A percentile compares a stretch with the other conserved stretches of the same genome.
These are phyloP conservation scores for Lichtheimia hyalospora DNA, from an alignment of 371 early-diverging fungal genomes.

Conservation along the genomic window DNA sequence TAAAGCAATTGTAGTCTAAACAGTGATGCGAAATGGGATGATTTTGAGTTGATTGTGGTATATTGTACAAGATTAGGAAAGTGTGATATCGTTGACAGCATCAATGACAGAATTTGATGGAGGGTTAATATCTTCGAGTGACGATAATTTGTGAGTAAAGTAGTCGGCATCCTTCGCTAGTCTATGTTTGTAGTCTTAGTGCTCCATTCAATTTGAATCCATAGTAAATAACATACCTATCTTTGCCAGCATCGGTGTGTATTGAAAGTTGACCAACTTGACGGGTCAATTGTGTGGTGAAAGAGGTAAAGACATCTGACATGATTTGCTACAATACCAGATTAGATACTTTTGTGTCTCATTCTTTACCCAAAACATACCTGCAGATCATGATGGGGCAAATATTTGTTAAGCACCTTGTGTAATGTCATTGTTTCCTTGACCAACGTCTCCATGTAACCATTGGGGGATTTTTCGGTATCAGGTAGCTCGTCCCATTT, in stretches of 20 bases:
- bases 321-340: constrained; percentile 52
- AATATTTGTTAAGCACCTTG: constrained; percentile 80
- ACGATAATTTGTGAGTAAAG: constrained; percentile 63
- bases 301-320: constrained; percentile 73
- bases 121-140: constrained; percentile 71
- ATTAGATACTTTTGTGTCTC: neutral
- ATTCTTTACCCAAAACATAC: constrained; percentile 29
- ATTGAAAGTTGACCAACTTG: constrained; percentile 68
- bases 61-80: neutral
- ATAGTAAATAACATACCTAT: constrained; percentile 37
- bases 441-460: constrained; percentile 81
- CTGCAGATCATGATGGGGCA: constrained; percentile 68
- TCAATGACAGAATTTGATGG: constrained; percentile 78
- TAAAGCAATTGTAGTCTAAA: constrained; percentile 1
- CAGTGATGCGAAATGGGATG: neutral
- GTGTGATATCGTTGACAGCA: constrained; percentile 41
- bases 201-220: neutral
- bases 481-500: constrained; percentile 72
- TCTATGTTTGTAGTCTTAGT: constrained; percentile 29
- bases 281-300: constrained; percentile 72
- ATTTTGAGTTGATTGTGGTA: neutral
- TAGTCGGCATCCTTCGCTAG: constrained; percentile 75
- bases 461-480: constrained; percentile 46
- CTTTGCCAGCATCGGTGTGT: constrained; percentile 75
- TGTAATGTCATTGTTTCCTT: constrained; percentile 91